Base-by-base conservation (phyloP, 345 rosid species). In the Conringia planisiliqua region DNA sequence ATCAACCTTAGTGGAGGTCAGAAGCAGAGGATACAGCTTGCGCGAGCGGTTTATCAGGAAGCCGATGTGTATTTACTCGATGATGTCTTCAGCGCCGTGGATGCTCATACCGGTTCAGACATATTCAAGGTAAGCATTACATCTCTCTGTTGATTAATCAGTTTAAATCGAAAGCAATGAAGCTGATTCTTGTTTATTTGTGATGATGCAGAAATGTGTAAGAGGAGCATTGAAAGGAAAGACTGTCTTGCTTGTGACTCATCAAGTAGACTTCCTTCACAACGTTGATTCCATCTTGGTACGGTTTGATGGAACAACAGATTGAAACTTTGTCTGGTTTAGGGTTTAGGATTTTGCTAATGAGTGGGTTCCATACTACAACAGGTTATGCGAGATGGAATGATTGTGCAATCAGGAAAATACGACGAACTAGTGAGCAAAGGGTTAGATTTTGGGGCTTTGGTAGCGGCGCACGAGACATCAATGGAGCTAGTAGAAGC, bases 1-100 rank as follows among this genome's bases (percentile, higher is more conserved):
- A 93, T 93, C 72, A 91, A 93, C 83, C 96, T 91, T 70, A 93
- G 98, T 29, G 98, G 98, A 6, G 97, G 98, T 14, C 98, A 93
- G 84, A 93, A 90, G 80, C 98, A 93, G 83, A 79, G 98, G 43
- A 83, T 93, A 46, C 98, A 93, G 66, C 93, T 93, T 13, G 98
- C 98, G 0, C 82, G 97, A 65, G 97, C 98, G 10, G 98, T 93
- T 70, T 93, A 91, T 82, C 96, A 91, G 76, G 97, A 93, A 79
- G 80, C 84, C 52, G 96, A 91, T 74, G 88, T 86, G 47, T 93
- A 89, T 66, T 88, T 93, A 70, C 94, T 93, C 5, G 97, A 93
- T 75, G 98, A 93, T 68, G 87, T 93, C 73, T 93, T 93, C 58
- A 93, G 98, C 44, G 98, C 97, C n/a, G 98, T 93, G 36, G 98